Percentiles rank a stretch among this genome's conserved stretches.
Conservation (phyloP, 2,329 filamentous ascomycete species). For the Madurella fahalii region DNA sequence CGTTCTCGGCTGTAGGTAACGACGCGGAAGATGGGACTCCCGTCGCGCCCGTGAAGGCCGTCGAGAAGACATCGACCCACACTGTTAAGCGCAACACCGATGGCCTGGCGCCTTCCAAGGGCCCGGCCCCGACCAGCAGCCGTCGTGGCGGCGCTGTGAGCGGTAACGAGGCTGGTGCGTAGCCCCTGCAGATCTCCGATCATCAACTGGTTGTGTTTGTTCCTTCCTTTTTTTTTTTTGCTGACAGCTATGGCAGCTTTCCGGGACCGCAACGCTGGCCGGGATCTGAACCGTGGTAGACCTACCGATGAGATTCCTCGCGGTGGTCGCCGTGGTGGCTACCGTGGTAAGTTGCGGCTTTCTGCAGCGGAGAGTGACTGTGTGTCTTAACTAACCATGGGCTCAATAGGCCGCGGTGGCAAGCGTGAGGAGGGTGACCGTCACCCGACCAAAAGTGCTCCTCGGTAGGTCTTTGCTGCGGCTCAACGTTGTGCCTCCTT, state of each 20-base stretch:
- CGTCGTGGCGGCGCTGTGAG: constrained; percentile 56
- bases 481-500: neutral
- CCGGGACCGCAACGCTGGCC: constrained; percentile 81
- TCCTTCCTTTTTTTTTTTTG: constrained; percentile 10
- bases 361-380: neutral
- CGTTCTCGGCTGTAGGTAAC: constrained; percentile 46
- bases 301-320: constrained; percentile 64
- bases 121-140: constrained; percentile 36
- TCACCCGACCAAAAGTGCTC: constrained; percentile 45
- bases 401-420: constrained; percentile 47
- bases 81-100: constrained; percentile 81
- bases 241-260: constrained; percentile 57
- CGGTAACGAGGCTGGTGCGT: constrained; percentile 86
- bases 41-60: constrained; percentile 77
- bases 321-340: constrained; percentile 56
- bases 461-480: constrained; percentile 40
- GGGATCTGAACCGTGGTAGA: constrained; percentile 76
- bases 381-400: constrained; percentile 7
- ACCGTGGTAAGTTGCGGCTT: constrained; percentile 35
- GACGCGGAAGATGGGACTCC: constrained; percentile 67
- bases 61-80: constrained; percentile 77
- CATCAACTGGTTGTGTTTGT: neutral
- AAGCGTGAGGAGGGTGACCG: constrained; percentile 55
- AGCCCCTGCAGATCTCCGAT: neutral
- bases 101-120: constrained; percentile 58